Conservation (phyloP, 2,329 filamentous ascomycete genomes). For the Claviceps citrina region DNA sequence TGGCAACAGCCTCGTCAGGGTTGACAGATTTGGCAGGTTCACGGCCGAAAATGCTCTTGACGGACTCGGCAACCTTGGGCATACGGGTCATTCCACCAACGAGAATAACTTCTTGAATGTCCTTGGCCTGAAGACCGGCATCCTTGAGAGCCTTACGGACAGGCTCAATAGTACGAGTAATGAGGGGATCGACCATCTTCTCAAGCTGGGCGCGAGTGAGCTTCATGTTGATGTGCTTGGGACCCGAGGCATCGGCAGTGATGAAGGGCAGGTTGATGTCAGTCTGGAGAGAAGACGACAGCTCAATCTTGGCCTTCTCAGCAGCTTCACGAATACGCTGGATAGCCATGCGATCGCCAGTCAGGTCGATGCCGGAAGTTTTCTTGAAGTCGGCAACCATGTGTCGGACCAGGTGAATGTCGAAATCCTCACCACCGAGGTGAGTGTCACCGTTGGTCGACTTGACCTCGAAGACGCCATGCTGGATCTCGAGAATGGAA, state of each 20-base stretch:
- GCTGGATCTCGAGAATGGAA: constrained; percentile 91
- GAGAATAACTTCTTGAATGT: constrained; percentile 94
- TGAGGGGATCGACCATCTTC: constrained; percentile 78
- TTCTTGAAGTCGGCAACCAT: constrained; percentile 94
- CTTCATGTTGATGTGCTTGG: constrained; percentile 97
- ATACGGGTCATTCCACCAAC: constrained; percentile 99
- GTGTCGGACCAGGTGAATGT: constrained; percentile 86
- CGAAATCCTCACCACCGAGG: constrained; percentile 95
- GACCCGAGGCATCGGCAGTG: constrained; percentile 84
- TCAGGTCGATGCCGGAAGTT: constrained; percentile 80
- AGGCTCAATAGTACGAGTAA: constrained; percentile 73
- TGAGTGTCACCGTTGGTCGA: constrained; percentile 98
- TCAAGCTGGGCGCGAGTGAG: constrained; percentile 85
- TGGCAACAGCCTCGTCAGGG: constrained; percentile 94
- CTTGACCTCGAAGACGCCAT: constrained; percentile 97
- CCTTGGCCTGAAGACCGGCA: constrained; percentile 75
- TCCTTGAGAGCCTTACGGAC: constrained; percentile 97
- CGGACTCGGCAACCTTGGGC: constrained; percentile 93
- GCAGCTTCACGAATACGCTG: constrained; percentile 97
- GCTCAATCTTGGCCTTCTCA: constrained; percentile 98
- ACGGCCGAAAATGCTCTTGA: constrained; percentile 92
- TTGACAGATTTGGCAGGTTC: constrained; percentile 97
- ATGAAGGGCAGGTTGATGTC: constrained; percentile 99
- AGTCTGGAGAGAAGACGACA: constrained; percentile 86
- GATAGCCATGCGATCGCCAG: constrained; percentile 90